Evolutionary conservation across 2,329 filamentous ascomycete species (phyloP), one percentile per base, ranked within the genome.

Genomic region (Clonostachys rosea): DNA sequence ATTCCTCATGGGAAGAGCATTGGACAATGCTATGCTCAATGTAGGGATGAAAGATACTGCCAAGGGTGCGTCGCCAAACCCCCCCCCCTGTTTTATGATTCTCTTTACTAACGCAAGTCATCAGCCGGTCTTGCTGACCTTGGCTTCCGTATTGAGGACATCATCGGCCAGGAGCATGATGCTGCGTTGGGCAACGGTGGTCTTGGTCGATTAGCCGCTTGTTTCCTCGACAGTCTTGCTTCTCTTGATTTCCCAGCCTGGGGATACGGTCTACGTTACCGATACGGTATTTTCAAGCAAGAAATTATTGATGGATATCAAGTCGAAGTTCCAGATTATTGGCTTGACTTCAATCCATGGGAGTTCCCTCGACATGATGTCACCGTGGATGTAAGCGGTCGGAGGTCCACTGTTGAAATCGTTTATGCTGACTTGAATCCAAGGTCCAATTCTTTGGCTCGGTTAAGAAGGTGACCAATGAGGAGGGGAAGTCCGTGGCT

Each of bases 271-370:
- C 74, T 99, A 56, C 84, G 94, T 61, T 99, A 99, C 74, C 80
- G 91, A 66, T 97, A 97, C 65, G 89, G 89, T 63, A 99, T 99
- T 66, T 99, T 99, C 83, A 97, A 97, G 75, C 94, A 99, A 74
- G 94, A 97, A 73, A 97, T 99, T 59, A 85, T 96, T 50, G 88
- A 97, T 61, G 94, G 94, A 49, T 99, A 96, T 66, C 94, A 99
- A 69, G 91, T 99, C 54, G 94, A 99, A 64, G 88, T 97, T 49
- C 94, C 94, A 17, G 94, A 99, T 66, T 97, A 99, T 71, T 99
- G 94, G 94, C 82, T 99, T 46, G 94, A 97, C 65, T 96, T 97
- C 70, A 99, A 99, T 69, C 94, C 94, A 1, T 99, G 94, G 94
- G 94, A 99, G 65, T 99, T 97, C 61, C 91, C 91, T 40, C 81